Evolutionary conservation across 2,329 filamentous ascomycete genomes (phyloP).

Genomic region (Penicillium sp.): DNA sequence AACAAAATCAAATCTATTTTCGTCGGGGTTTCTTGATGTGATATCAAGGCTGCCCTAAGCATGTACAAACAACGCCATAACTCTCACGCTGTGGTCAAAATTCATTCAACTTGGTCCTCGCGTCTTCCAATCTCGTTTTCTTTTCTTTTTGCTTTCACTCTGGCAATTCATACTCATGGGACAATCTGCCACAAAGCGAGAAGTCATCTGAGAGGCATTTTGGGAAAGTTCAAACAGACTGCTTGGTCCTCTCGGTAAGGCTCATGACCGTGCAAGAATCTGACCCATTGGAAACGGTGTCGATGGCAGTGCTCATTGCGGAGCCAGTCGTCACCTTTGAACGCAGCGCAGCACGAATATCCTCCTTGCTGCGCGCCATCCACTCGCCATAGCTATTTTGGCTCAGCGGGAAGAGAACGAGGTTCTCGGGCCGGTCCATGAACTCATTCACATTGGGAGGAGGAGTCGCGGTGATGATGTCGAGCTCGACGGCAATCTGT

Average conservation of each 20-base stretch:
- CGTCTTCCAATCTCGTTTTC: not conserved
- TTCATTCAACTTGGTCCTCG: slow-evolving; percentile 8
- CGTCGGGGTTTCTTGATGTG: not conserved
- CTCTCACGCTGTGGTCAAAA: slow-evolving; percentile 19
- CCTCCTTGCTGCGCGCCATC: slow-evolving; percentile 44
- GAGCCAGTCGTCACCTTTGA: slow-evolving; percentile 28
- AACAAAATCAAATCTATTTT: not conserved
- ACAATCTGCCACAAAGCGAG: too few relatives aligned
- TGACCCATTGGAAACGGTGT: slow-evolving; percentile 11
- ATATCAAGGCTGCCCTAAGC: slow-evolving; percentile 10
- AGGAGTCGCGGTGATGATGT: slow-evolving; percentile 60
- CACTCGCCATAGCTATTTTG: slow-evolving; percentile 45
- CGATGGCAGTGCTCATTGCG: slow-evolving; percentile 5
- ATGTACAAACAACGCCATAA: slow-evolving; percentile 20
- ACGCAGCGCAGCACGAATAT: slow-evolving; percentile 41
- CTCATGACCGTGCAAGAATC: slow-evolving; percentile 19
- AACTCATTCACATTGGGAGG: slow-evolving; percentile 50
- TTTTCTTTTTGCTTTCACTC: too few relatives aligned
- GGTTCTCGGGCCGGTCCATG: slow-evolving; percentile 29
- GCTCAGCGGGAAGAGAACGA: slow-evolving; percentile 37
- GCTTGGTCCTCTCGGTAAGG: slow-evolving; percentile 14
- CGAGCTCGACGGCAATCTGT: slow-evolving; percentile 66
- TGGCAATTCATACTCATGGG: too few relatives aligned
- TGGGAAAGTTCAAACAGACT: slow-evolving; percentile 12
- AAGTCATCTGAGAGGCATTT: too few relatives aligned